phyloP scores from a whole-genome alignment of 345 rosid species.

The Lepidium aucheri region DNA sequence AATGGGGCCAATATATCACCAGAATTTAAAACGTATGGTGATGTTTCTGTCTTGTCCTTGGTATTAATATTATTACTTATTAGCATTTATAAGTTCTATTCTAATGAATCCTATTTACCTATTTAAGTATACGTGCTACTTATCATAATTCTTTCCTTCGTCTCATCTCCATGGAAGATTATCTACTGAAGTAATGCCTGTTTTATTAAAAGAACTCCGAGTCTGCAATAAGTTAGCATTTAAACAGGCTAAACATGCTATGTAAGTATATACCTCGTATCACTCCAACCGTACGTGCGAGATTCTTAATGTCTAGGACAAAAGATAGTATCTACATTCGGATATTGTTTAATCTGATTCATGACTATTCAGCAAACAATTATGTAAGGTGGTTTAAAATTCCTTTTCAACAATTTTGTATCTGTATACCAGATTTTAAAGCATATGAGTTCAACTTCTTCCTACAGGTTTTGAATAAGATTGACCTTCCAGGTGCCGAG shows the following conservation, averaged over 20 bases:
- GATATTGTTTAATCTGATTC: background rate
- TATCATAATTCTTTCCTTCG: too few species aligned
- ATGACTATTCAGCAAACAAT: background rate
- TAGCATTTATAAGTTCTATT: background rate
- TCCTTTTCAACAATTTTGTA: background rate
- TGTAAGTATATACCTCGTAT: background rate
- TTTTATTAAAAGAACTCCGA: too few species aligned
- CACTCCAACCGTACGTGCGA: background rate
- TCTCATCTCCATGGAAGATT: too few species aligned
- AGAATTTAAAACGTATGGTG: constrained; percentile 62
- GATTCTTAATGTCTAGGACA: background rate
- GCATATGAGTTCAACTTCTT: background rate
- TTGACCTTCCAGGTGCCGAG: constrained; percentile 97
- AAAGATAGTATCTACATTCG: background rate
- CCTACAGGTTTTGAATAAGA: constrained; percentile 85
- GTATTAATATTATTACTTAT: background rate
- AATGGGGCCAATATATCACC: constrained; percentile 93
- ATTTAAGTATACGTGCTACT: too few species aligned
- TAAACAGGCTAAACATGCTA: background rate
- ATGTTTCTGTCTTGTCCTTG: background rate
- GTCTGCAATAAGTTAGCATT: background rate
- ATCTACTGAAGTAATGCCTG: too few species aligned
- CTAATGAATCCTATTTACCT: too few species aligned
- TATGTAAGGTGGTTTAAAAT: background rate
- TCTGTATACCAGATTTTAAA: constrained; percentile 21